Base-by-base conservation (phyloP, 129 eudicot genomes). In the Centrapalus pauciflorus region DNA sequence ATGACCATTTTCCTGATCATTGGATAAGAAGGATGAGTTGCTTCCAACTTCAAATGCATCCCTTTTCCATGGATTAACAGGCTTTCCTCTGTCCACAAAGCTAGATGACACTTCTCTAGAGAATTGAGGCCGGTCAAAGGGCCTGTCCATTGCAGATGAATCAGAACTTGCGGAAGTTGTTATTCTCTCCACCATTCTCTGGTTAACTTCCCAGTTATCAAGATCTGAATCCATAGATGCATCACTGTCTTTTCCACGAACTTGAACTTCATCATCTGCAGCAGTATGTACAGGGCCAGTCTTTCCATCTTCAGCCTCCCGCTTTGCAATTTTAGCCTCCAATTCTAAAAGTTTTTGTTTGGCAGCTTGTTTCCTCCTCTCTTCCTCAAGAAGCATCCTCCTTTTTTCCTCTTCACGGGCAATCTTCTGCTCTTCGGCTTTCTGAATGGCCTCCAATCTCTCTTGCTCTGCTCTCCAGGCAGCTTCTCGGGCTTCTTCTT, bases 401-500 rank as follows among this genome's bases (percentile, higher is more conserved):
- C 69, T 87, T 70, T 80, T 94, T 73, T 89, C 99, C 70, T 89
- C 97, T 79, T 94, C 99, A 55, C 97, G 79, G 23, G 88, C 88
- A 61, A 80, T 68, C 61, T 55, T 94, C 63, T 55, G 90, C 77
- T 94, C 95, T 67, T 94, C 95, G 38, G 97, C 90, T 77, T 55
- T 86, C 62, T 61, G 80, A 58, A 84, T 67, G 35, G 87, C 90
- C 25, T 94, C 96, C 17, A 85, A 73, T 43, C 76, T 70, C 66
- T 94, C 99, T 77, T 86, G 92, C 57, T 94, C 99, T 62, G 84
- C 90, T 74, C 95, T 89, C 93, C 97, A 86, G 37, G 80, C 88
- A 80, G 95, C 93, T 71, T 89, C 96, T 34, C 80, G 81, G 27
- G 97, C 93, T 79, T 94, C 96, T 65, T 94, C 97, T 71, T 94